phyloP scores from a whole-genome alignment of 2,329 filamentous ascomycete genomes.

The Penicillium sp. region DNA sequence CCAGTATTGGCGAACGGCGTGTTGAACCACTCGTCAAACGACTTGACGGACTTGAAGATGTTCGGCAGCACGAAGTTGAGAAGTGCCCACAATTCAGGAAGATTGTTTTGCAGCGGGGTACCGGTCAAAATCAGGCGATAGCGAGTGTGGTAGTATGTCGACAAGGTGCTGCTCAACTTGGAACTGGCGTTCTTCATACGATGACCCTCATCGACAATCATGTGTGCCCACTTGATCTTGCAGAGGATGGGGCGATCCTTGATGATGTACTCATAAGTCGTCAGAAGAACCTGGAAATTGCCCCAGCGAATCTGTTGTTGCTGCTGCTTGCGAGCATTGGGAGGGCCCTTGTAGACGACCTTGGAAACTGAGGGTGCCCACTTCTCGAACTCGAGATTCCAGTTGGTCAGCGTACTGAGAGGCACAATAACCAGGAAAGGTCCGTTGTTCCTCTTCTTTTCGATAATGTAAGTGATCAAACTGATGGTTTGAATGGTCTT shows the following conservation, averaged over 20 bases:
- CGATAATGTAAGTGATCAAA: slow-evolving; percentile 94
- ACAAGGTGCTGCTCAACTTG: slow-evolving; percentile 92
- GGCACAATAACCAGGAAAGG: slow-evolving; percentile 97
- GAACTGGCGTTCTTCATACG: slow-evolving; percentile 99
- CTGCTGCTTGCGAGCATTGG: slow-evolving; percentile 81
- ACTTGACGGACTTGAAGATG: slow-evolving; percentile 99
- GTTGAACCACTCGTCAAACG: slow-evolving; percentile 99
- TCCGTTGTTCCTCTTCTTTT: slow-evolving; percentile 87
- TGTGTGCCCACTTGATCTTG: slow-evolving; percentile 99
- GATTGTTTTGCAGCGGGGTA: slow-evolving; percentile 95
- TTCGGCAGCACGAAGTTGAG: slow-evolving; percentile 98
- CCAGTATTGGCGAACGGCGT: slow-evolving; percentile 98
- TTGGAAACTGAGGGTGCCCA: slow-evolving; percentile 88
- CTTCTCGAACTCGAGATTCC: slow-evolving; percentile 98
- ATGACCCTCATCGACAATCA: slow-evolving; percentile 99
- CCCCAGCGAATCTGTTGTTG: slow-evolving; percentile 94
- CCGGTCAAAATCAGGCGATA: slow-evolving; percentile 97
- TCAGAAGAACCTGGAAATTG: slow-evolving; percentile 92
- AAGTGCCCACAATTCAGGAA: slow-evolving; percentile 94
- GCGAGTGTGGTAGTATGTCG: slow-evolving; percentile 90
- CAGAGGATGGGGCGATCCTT: slow-evolving; percentile 93
- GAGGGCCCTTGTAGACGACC: slow-evolving; percentile 96
- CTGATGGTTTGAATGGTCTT: slow-evolving; percentile 99
- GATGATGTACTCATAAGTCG: slow-evolving; percentile 99
- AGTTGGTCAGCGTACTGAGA: slow-evolving; percentile 95